These are phyloP conservation scores for Phyllosticta citriasiana DNA, from an alignment of 2,329 filamentous ascomycete species.

Conservation along the genomic window DNA sequence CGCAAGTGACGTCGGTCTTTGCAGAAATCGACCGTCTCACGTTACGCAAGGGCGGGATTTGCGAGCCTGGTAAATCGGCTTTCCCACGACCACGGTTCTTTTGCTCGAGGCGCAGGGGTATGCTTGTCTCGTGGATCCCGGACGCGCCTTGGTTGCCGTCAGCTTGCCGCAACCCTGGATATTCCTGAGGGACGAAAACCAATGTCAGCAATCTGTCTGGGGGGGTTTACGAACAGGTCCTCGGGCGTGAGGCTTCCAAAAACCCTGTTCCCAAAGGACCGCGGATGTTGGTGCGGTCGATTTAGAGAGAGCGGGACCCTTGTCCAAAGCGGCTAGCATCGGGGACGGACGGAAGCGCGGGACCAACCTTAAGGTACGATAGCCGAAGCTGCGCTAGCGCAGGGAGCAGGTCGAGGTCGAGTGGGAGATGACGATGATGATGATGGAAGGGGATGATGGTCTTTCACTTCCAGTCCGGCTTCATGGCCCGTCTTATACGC, in stretches of 20 bases:
- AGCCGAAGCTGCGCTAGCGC: slow-evolving; percentile 4
- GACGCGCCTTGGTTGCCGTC: not conserved
- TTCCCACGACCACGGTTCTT: slow-evolving; percentile 4
- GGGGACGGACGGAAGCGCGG: slow-evolving; percentile 9
- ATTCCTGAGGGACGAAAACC: not conserved
- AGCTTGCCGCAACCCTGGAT: not conserved
- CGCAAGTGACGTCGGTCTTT: slow-evolving; percentile 11
- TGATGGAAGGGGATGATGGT: not conserved
- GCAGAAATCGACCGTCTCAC: slow-evolving; percentile 3
- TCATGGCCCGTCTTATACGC: slow-evolving; percentile 1
- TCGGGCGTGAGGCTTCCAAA: not conserved
- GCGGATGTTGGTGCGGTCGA: not conserved
- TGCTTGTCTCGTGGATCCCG: not conserved
- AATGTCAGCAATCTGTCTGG: not conserved
- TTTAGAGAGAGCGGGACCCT: not conserved
- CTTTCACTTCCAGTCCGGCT: not conserved
- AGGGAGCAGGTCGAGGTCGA: not conserved
- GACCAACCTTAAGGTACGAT: slow-evolving; percentile 11
- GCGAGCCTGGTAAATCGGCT: not conserved
- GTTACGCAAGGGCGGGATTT: slow-evolving; percentile 7
- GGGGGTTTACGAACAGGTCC: too few species aligned
- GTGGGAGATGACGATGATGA: not conserved
- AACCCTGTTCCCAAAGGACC: not conserved
- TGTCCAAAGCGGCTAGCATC: slow-evolving; percentile 1
- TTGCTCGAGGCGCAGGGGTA: slow-evolving; percentile 6